Evolutionary conservation across 2,329 filamentous ascomycete species (phyloP).

Genomic region (Teratosphaeria zuluensis): DNA sequence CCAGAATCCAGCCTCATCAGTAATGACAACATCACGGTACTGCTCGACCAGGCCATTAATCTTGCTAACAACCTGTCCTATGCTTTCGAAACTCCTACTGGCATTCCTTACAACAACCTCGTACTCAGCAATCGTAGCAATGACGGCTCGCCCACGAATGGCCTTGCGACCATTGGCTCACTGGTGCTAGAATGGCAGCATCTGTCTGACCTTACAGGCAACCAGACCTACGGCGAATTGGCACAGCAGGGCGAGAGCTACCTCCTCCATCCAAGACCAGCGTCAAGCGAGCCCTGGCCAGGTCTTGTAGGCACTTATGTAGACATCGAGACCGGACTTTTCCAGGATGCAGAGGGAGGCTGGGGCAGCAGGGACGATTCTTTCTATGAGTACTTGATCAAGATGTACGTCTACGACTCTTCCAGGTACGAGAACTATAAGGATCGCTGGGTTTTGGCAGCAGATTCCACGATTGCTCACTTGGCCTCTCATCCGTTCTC

Average conservation of each 20-base stretch:
- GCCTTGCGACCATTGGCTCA: not conserved
- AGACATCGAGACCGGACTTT: not conserved
- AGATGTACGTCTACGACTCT: conserved; percentile 1
- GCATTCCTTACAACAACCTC: not conserved
- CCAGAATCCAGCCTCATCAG: not conserved
- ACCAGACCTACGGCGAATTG: not conserved
- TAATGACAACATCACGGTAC: not conserved
- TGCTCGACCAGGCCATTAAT: not conserved
- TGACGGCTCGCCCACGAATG: not conserved
- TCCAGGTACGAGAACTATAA: not conserved
- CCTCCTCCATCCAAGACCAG: not conserved
- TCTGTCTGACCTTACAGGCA: not conserved
- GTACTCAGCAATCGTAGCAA: not conserved
- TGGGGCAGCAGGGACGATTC: not conserved
- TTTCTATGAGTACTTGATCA: conserved; percentile 1
- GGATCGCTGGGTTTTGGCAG: not conserved
- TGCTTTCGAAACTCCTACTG: not conserved
- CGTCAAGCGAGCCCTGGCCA: not conserved
- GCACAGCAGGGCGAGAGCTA: not conserved
- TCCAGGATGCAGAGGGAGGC: not conserved
- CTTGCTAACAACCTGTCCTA: not conserved
- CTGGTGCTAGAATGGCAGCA: conserved; percentile 1
- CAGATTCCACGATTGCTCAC: not conserved
- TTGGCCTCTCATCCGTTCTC: not conserved
- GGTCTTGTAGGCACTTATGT: not conserved